Base-by-base conservation (phyloP, 352 stramenopile genomes). In the Phytophthora pluvialis region DNA sequence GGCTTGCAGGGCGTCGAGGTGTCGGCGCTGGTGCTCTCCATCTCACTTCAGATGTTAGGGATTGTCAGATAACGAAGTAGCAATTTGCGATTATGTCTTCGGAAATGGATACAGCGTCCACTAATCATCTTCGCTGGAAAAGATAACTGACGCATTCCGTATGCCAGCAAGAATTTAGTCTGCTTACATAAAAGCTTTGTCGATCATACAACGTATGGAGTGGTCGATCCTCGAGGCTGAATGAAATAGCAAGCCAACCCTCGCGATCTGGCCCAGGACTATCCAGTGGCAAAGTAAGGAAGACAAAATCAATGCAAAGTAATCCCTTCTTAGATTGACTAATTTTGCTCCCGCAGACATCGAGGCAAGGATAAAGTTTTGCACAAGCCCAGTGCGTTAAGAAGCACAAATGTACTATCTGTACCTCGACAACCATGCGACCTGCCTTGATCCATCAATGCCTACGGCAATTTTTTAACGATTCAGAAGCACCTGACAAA, bases 271-370 rank as follows among this genome's bases (percentile, higher is more conserved):
- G 40, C 72, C 88, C 8, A 73, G 28, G 8, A 90, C 73, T 3
- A 90, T 38, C 47, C 90, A 90, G 7, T 75, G 60, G 38, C 38
- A 25, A 44, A 15, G 10, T 33, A 40, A 3, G 2, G 21, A 31
- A 13, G 8, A n/a, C 5, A 25, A 12, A 25, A 62, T 11, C 9
- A 11, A 31, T 13, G n/a, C 51, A 60, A 10, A 38, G 5, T 33
- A 26, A 18, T 13, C 18, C 9, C 38, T 15, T 16, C 18, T 52
- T 31, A n/a, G n/a, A n/a, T n/a, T n/a, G n/a, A 18, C 50, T 32
- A 48, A 92, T 81, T 77, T 91, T 93, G 47, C 83, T 74, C 9
- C 81, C 83, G 48, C 88, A 88, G 4, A 72, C 54, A 47, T 93
- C 84, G 75, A 8, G 84, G 82, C 33, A 90, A 21, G 42, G 55